These are phyloP conservation scores for Epichloe baconii DNA, from an alignment of 2,329 filamentous ascomycete species.

Conservation along the genomic window DNA sequence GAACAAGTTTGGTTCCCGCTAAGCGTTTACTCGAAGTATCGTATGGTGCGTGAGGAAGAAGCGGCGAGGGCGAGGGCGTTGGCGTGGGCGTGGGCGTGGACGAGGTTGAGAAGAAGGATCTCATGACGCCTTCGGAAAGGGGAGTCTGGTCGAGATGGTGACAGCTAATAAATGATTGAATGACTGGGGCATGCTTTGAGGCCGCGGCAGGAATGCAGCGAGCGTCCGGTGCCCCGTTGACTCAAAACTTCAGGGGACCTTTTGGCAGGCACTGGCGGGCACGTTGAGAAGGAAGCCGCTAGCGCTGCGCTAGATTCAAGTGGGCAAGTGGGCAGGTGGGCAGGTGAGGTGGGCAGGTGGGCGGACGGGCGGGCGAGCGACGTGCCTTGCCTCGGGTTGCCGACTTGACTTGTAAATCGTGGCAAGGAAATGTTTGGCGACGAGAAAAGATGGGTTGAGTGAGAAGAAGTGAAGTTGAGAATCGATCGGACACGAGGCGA, in stretches of 20 bases:
- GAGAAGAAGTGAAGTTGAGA: too few relatives aligned
- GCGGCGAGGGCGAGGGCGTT: background rate
- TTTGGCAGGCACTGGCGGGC: too few relatives aligned
- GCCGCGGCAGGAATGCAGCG: background rate
- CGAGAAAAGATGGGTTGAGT: too few relatives aligned
- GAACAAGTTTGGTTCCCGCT: background rate
- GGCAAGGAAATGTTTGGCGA: too few relatives aligned
- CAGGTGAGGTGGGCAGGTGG: background rate
- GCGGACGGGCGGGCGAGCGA: background rate
- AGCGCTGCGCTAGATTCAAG: background rate
- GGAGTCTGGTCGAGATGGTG: background rate
- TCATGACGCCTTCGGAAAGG: slow-evolving; percentile 4
- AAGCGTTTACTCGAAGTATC: background rate
- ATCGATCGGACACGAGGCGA: background rate
- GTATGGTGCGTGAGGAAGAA: background rate
- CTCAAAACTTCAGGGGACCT: too few relatives aligned
- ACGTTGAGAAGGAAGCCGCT: background rate
- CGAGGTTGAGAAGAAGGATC: slow-evolving; percentile 6
- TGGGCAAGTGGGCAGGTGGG: too few relatives aligned
- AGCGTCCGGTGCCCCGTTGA: too few relatives aligned
- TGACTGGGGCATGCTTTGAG: slow-evolving; percentile 1
- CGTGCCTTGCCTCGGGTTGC: background rate
- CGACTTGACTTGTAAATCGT: too few relatives aligned
- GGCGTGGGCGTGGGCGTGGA: background rate
- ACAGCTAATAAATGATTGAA: background rate